phyloP scores from a whole-genome alignment of 1,139 yeast genomes.

The Fermentozyma sake region DNA sequence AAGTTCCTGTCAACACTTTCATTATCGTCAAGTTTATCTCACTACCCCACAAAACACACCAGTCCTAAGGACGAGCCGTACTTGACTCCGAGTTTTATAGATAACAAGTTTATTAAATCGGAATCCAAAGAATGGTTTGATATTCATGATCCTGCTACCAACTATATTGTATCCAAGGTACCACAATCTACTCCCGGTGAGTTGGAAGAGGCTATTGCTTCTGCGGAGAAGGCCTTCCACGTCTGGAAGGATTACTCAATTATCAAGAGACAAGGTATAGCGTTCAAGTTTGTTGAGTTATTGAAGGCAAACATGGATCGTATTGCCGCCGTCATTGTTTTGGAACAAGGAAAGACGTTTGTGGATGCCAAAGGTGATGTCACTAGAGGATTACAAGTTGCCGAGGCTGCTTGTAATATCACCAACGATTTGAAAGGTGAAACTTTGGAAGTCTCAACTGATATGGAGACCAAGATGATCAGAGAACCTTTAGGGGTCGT shows the following conservation, averaged over 20 bases:
- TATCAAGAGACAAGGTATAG: conserved; percentile 70
- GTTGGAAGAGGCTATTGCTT: conserved; percentile 60
- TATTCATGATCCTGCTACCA: conserved; percentile 75
- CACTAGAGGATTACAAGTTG: conserved; percentile 76
- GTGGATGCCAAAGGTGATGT: conserved; percentile 79
- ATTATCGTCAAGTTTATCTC: conserved; percentile 28
- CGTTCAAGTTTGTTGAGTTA: conserved; percentile 66
- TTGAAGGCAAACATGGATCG: conserved; percentile 68
- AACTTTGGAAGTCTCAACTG: conserved; percentile 63
- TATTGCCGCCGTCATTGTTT: conserved; percentile 65
- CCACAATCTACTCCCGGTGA: conserved; percentile 72
- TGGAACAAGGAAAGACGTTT: conserved; percentile 79
- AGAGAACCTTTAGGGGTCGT: conserved; percentile 63
- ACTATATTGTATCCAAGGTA: conserved; percentile 59
- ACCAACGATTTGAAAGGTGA: conserved; percentile 65
- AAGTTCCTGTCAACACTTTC: conserved; percentile 21
- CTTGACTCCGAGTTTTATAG: conserved; percentile 52
- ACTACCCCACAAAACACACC: conserved; percentile 47
- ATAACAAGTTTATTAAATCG: conserved; percentile 57
- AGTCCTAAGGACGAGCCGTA: conserved; percentile 38
- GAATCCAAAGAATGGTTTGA: conserved; percentile 62
- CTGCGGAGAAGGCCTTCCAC: conserved; percentile 61
- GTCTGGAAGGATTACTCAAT: conserved; percentile 57
- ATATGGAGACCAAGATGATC: conserved; percentile 78
- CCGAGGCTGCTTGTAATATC: conserved; percentile 63